phyloP scores from a whole-genome alignment of 2,329 filamentous ascomycete genomes.

The Pseudogymnoascus sp. region DNA sequence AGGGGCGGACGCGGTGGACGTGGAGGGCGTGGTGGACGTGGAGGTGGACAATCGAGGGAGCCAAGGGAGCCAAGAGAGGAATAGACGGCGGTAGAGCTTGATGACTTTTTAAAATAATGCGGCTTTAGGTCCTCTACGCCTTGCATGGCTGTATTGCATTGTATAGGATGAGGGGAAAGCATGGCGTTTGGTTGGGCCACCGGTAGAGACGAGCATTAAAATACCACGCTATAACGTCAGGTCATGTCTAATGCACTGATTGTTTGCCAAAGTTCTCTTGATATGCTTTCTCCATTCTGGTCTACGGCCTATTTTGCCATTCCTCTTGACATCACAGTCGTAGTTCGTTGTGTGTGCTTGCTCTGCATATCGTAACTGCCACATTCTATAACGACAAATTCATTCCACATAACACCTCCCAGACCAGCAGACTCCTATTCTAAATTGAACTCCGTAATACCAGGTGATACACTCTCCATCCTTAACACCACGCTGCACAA shows the following conservation, averaged over 20 bases:
- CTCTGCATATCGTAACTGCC: neutral
- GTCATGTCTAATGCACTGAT: neutral
- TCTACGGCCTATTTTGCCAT: neutral
- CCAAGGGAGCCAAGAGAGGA: slow-evolving; percentile 45
- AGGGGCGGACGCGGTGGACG: slow-evolving; percentile 32
- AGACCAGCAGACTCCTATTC: neutral
- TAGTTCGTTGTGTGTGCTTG: neutral
- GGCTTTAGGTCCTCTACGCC: slow-evolving; percentile 25
- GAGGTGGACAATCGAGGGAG: slow-evolving; percentile 40
- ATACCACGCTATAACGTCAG: slow-evolving; percentile 10
- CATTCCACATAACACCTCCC: neutral
- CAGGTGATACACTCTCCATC: neutral
- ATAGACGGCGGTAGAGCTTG: slow-evolving; percentile 15
- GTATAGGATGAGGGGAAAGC: slow-evolving; percentile 30
- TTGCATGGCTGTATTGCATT: slow-evolving; percentile 26
- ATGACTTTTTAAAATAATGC: slow-evolving; percentile 12
- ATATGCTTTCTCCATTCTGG: neutral
- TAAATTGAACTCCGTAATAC: neutral
- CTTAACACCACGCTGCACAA: neutral
- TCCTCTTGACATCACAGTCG: neutral
- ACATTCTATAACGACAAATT: neutral
- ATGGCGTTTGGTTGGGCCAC: slow-evolving; percentile 26
- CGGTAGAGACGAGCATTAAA: slow-evolving; percentile 9
- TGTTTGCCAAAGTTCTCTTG: neutral
- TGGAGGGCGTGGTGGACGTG: slow-evolving; percentile 41